phyloP scores from a whole-genome alignment of 73 alveolate genomes.

The Blepharisma japonicum region DNA sequence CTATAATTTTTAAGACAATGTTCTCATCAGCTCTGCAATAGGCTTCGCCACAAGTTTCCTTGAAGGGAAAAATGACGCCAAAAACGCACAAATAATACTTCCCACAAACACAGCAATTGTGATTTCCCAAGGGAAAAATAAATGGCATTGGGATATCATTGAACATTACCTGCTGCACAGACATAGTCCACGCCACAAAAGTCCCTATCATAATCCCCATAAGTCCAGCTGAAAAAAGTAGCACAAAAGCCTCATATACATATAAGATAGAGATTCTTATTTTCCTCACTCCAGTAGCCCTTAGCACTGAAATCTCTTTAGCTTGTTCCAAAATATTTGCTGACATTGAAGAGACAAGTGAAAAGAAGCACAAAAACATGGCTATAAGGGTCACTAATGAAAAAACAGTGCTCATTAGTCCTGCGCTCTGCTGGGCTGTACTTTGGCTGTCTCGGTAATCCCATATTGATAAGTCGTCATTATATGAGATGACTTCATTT shows the following conservation, averaged over 20 bases:
- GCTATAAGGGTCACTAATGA: conserved; percentile 74
- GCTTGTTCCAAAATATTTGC: conserved; percentile 92
- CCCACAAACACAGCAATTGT: conserved; percentile 35
- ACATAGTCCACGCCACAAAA: conserved; percentile 94
- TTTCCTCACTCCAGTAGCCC: conserved; percentile 89
- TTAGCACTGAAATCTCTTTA: conserved; percentile 92
- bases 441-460: conserved; percentile 43
- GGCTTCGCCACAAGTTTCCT: conserved; percentile 37
- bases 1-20: not conserved
- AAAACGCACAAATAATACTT: conserved; percentile 48
- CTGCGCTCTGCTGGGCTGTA: conserved; percentile 55
- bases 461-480: conserved; percentile 10
- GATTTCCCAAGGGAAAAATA: conserved; percentile 50
- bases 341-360: conserved; percentile 92
- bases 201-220: conserved; percentile 94
- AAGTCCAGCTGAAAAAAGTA: conserved; percentile 83
- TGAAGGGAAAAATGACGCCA: conserved; percentile 55
- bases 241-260: conserved; percentile 89
- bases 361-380: conserved; percentile 91
- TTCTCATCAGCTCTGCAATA: conserved; percentile 67
- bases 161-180: conserved; percentile 78
- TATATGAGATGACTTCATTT: not conserved
- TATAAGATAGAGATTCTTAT: conserved; percentile 68
- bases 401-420: conserved; percentile 66
- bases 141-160: conserved; percentile 53